Conservation (phyloP, 192 early-diverging fungal genomes). For the Umbelopsis ramanniana region DNA sequence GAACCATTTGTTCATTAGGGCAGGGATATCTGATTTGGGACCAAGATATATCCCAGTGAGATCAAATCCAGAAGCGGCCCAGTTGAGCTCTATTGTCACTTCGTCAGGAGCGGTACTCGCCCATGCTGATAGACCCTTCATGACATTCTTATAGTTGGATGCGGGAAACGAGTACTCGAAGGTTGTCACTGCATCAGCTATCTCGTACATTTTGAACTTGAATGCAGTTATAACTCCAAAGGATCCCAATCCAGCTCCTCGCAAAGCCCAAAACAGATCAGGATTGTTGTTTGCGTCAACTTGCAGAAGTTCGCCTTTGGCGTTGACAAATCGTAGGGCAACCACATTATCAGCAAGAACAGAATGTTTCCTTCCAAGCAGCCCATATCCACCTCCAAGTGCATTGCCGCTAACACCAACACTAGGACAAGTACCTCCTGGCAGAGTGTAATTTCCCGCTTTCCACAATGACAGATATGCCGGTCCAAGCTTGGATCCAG, state of each 20-base stretch:
- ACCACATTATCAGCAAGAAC: constrained; percentile 55
- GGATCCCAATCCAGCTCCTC: constrained; percentile 59
- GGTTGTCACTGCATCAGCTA: background rate
- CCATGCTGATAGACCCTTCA: constrained; percentile 3
- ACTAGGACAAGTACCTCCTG: constrained; percentile 59
- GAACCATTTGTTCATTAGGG: constrained; percentile 12
- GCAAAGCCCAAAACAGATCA: constrained; percentile 65
- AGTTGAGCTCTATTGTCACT: constrained; percentile 42
- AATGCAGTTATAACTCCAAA: constrained; percentile 51
- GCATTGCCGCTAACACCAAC: constrained; percentile 65
- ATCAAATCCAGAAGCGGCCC: constrained; percentile 22
- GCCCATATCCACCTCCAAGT: constrained; percentile 61
- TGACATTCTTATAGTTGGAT: constrained; percentile 9
- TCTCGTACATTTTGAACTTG: constrained; percentile 27
- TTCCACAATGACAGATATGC: constrained; percentile 43
- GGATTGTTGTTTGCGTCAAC: constrained; percentile 41
- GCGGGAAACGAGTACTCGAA: constrained; percentile 12
- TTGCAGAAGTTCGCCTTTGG: constrained; percentile 50
- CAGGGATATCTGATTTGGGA: constrained; percentile 15
- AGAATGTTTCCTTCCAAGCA: constrained; percentile 54
- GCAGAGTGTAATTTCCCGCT: constrained; percentile 45
- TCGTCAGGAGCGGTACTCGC: constrained; percentile 25
- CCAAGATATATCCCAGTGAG: constrained; percentile 42
- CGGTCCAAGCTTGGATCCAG: constrained; percentile 58
- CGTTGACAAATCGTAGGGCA: constrained; percentile 49